Percentiles rank a stretch among this genome's conserved stretches.
Evolutionary conservation across 208 protist genomes (phyloP).

Genomic region (Wallacemonas rigidus): DNA sequence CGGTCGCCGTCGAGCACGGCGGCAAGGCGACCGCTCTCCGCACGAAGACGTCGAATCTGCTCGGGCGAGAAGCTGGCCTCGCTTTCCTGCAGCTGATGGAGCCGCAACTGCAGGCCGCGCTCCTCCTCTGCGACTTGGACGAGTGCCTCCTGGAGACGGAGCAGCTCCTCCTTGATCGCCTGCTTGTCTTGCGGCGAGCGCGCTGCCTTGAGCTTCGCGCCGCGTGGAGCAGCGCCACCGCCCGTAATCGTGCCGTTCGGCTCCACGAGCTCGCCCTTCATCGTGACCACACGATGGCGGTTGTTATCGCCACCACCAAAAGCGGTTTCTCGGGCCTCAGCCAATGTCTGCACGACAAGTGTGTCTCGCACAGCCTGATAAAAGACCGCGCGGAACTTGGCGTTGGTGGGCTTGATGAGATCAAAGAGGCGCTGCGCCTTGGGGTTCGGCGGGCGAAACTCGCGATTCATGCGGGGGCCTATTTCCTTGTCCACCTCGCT

Average conservation of each 20-base stretch:
- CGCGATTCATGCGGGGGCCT: conserved; percentile 35
- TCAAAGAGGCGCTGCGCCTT: conserved; percentile 93
- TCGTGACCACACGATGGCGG: conserved; percentile 96
- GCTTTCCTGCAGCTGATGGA: conserved; percentile 71
- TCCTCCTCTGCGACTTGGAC: conserved; percentile 76
- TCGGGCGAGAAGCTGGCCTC: conserved; percentile 53
- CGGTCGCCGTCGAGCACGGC: conserved; percentile 49
- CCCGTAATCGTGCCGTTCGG: conserved; percentile 98
- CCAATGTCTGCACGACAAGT: conserved; percentile 94
- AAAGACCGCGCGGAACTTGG: conserved; percentile 93
- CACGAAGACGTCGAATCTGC: conserved; percentile 48
- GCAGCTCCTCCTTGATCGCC: conserved; percentile 68
- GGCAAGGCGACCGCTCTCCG: conserved; percentile 49
- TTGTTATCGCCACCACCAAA: conserved; percentile 53
- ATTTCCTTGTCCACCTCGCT: conserved; percentile 89
- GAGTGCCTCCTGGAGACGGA: conserved; percentile 74
- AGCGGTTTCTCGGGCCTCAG: conserved; percentile 88
- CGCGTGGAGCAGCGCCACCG: conserved; percentile 90
- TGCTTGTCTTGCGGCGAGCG: conserved; percentile 79
- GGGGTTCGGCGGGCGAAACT: conserved; percentile 61
- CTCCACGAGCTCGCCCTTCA: conserved; percentile 97
- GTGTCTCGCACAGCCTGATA: conserved; percentile 97
- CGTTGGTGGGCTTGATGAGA: conserved; percentile 90
- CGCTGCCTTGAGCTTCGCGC: conserved; percentile 84
- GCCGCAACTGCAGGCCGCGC: conserved; percentile 49